These are phyloP conservation scores for Taiwanofungus camphoratus DNA, from an alignment of 1,284 basidiomycete species.

Conservation along the genomic window DNA sequence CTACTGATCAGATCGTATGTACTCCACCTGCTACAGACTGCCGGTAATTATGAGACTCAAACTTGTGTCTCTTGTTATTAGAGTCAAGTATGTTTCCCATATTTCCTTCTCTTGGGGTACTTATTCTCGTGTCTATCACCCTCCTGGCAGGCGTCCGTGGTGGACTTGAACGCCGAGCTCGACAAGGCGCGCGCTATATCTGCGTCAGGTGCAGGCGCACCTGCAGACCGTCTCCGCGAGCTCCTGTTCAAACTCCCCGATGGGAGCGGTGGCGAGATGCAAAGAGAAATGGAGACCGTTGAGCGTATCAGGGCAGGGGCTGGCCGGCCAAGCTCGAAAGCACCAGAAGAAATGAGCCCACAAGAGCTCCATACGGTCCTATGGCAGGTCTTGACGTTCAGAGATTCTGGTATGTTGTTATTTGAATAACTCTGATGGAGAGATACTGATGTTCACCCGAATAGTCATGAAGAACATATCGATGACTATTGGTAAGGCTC, in stretches of 20 bases:
- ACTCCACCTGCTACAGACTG: neutral
- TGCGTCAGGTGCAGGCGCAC: constrained; percentile 33
- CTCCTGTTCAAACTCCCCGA: constrained; percentile 60
- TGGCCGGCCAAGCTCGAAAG: constrained; percentile 44
- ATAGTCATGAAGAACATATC: constrained; percentile 80
- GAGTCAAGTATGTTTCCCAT: constrained; percentile 32
- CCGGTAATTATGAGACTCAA: neutral
- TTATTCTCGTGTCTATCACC: constrained; percentile 1
- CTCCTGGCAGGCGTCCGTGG: constrained; percentile 67
- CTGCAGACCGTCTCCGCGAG: constrained; percentile 41
- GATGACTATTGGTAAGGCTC: constrained; percentile 66
- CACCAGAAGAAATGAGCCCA: constrained; percentile 78
- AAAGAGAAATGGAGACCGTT: constrained; percentile 72
- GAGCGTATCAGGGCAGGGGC: constrained; percentile 64
- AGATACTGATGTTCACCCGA: neutral
- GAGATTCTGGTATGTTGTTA: constrained; percentile 45
- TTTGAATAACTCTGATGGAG: neutral
- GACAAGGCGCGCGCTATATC: constrained; percentile 59
- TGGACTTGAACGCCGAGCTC: constrained; percentile 81
- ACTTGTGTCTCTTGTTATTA: constrained; percentile 13
- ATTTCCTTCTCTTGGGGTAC: neutral
- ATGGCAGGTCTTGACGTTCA: constrained; percentile 84
- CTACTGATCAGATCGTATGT: constrained; percentile 65
- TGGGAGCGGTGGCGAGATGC: constrained; percentile 50
- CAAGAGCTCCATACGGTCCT: constrained; percentile 81